Percentiles rank a stretch among this genome's conserved stretches.
Evolutionary conservation across 1,139 yeast genomes (phyloP).

Genomic region (Kurtzmaniella quercitrusa): DNA sequence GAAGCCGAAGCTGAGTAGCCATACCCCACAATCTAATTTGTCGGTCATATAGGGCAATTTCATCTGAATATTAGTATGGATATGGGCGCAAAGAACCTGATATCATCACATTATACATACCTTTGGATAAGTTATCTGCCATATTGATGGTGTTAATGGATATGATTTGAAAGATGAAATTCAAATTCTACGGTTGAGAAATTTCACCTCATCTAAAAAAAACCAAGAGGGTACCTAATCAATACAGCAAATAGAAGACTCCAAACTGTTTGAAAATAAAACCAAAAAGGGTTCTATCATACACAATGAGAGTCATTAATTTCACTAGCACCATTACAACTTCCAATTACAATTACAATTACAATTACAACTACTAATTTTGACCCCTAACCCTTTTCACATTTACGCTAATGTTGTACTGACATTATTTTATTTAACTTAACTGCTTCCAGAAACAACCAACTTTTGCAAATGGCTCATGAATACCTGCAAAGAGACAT

Average conservation of each 20-base stretch:
- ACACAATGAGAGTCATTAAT: no score
- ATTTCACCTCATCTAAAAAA: no score
- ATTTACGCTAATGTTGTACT: background rate
- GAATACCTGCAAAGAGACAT: slow-evolving; percentile 86
- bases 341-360: no score
- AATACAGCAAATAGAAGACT: no score
- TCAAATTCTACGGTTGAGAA: no score
- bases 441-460: slow-evolving; percentile 55
- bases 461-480: slow-evolving; percentile 86
- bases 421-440: slow-evolving; percentile 13
- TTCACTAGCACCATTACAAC: no score
- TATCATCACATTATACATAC: background rate
- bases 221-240: no score
- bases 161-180: no score
- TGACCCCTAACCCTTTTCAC: no score
- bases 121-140: background rate
- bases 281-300: no score
- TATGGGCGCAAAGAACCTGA: no score
- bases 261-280: no score
- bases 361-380: background rate
- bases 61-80: slow-evolving; percentile 42
- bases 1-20: slow-evolving; percentile 80
- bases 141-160: background rate
- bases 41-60: slow-evolving; percentile 88
- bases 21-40: slow-evolving; percentile 97